Conservation (phyloP, 1,284 basidiomycete genomes). For the Somion occarium region DNA sequence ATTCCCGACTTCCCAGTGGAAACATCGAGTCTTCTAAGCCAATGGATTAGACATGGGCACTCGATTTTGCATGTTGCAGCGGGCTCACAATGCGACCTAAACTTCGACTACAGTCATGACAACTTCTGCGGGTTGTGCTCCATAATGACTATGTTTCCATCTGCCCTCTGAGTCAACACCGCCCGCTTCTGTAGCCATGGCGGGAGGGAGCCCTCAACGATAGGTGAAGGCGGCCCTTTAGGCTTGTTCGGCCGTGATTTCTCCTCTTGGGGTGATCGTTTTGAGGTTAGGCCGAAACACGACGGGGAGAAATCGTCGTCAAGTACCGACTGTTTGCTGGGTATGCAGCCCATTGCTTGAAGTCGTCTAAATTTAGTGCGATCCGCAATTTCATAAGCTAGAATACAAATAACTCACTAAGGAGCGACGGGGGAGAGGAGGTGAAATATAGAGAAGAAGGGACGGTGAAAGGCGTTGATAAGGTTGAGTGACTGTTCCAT, state of each 20-base stretch:
- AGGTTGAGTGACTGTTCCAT: too few species aligned
- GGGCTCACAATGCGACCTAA: neutral
- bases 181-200: constrained; percentile 29
- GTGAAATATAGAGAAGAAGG: neutral
- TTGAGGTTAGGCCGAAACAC: constrained; percentile 8
- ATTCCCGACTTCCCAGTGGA: too few species aligned
- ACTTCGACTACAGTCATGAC: neutral
- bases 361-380: too few species aligned
- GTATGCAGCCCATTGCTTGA: constrained; percentile 36
- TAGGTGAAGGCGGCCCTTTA: constrained; percentile 22
- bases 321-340: constrained; percentile 34
- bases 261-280: neutral
- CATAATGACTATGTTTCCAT: constrained; percentile 15
- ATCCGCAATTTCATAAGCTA: neutral
- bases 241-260: neutral
- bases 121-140: neutral
- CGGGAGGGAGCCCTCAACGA: constrained; percentile 25
- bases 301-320: constrained; percentile 15
- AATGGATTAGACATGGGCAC: too few species aligned
- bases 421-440: neutral
- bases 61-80: too few species aligned
- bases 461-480: neutral
- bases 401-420: neutral
- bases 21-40: too few species aligned
- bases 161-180: constrained; percentile 23